A percentile compares a stretch with the other conserved stretches of the same genome.
Conservation (phyloP, 495 filamentous ascomycete genomes). For the Tetracladium setigerum region DNA sequence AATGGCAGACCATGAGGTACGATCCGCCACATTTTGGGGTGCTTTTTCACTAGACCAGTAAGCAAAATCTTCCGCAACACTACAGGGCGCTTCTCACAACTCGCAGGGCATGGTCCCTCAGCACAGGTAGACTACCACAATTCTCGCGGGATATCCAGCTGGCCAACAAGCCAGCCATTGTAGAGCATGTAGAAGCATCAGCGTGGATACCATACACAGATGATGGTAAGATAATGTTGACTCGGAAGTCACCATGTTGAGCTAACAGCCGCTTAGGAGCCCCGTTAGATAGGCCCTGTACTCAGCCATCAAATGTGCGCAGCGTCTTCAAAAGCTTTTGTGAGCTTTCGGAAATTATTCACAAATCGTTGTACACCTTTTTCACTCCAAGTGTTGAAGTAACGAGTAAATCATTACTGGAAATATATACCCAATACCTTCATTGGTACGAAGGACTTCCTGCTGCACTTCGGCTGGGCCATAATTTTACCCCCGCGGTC, state of each 20-base stretch:
- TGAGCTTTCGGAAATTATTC: slow-evolving; percentile 59
- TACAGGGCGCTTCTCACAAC: slow-evolving; percentile 68
- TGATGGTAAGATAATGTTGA: slow-evolving; percentile 28
- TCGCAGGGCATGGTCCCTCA: slow-evolving; percentile 53
- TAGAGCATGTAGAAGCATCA: slow-evolving; percentile 44
- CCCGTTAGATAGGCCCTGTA: slow-evolving; percentile 38
- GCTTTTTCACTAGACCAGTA: slow-evolving; percentile 66
- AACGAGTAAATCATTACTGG: slow-evolving; percentile 47
- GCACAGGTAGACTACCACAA: slow-evolving; percentile 54
- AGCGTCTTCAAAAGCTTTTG: slow-evolving; percentile 55
- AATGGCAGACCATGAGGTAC: slow-evolving; percentile 50
- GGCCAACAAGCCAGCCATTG: slow-evolving; percentile 48
- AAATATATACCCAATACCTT: slow-evolving; percentile 49
- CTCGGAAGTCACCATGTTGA: neutral
- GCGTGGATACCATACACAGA: slow-evolving; percentile 53
- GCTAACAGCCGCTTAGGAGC: slow-evolving; percentile 18
- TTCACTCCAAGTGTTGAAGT: slow-evolving; percentile 53
- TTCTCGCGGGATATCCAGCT: slow-evolving; percentile 49
- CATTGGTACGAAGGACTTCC: slow-evolving; percentile 59
- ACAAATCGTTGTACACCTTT: slow-evolving; percentile 54
- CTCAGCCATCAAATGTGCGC: slow-evolving; percentile 46
- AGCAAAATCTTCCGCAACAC: slow-evolving; percentile 57
- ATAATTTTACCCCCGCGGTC: slow-evolving; percentile 51
- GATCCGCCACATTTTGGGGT: slow-evolving; percentile 65
- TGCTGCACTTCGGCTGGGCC: slow-evolving; percentile 44